Evolutionary conservation across 225 moss, liverwort and hornwort genomes (phyloP).

Genomic region (Lunularia cruciata): DNA sequence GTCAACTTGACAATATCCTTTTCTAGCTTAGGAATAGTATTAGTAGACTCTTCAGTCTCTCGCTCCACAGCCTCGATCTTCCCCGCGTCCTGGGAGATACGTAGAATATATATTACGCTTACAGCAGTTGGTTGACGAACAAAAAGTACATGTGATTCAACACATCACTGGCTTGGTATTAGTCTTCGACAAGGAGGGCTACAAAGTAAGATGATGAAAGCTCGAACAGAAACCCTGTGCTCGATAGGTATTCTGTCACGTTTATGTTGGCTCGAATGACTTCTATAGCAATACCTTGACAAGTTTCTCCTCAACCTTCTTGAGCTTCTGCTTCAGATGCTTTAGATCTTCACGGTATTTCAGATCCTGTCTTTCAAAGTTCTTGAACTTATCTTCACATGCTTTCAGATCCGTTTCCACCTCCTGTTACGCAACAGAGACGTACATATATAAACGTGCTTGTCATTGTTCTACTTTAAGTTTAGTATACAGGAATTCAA

Average conservation of each 20-base stretch:
- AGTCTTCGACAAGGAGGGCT: too few relatives aligned
- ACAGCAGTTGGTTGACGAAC: too few relatives aligned
- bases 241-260: too few relatives aligned
- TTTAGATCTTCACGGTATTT: constrained; percentile 98
- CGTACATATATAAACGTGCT: neutral
- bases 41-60: constrained; percentile 68
- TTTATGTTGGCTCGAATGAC: neutral
- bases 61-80: constrained; percentile 75
- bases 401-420: constrained; percentile 79
- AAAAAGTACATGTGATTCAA: too few relatives aligned
- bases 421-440: constrained; percentile 59
- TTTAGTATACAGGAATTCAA: too few relatives aligned
- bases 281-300: constrained; percentile 50
- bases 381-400: constrained; percentile 80
- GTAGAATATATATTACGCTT: too few relatives aligned
- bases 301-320: constrained; percentile 88
- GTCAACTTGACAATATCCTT: constrained; percentile 59
- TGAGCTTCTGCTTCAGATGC: constrained; percentile 87
- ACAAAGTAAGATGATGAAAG: too few relatives aligned
- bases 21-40: constrained; percentile 76
- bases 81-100: constrained; percentile 65
- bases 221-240: too few relatives aligned
- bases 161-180: too few relatives aligned
- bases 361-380: constrained; percentile 86
- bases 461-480: too few relatives aligned